These are phyloP conservation scores for Ettlia oleoabundans DNA, from an alignment of 139 green algal species.

Conservation along the genomic window DNA sequence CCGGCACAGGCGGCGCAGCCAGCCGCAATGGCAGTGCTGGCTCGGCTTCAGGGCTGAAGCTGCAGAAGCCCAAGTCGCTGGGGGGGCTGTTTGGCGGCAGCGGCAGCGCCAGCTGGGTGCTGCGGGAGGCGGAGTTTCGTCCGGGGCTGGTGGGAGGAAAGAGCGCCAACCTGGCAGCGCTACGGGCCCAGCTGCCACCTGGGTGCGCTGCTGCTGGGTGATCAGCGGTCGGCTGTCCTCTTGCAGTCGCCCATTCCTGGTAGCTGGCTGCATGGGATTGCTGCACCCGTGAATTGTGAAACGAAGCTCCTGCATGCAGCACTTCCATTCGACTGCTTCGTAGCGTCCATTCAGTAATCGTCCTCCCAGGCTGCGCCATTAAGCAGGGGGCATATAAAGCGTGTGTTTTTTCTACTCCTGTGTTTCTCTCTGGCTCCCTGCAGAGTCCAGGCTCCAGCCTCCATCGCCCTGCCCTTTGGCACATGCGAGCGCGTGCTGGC, in stretches of 20 bases:
- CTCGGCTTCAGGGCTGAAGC: conserved; percentile 19
- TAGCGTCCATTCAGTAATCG: no score
- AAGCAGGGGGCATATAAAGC: no score
- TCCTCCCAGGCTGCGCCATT: no score
- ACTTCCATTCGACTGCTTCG: no score
- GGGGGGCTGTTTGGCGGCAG: neutral
- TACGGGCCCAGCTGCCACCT: conserved; percentile 55
- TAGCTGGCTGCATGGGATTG: no score
- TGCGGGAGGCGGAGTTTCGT: conserved; percentile 64
- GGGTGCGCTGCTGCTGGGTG: conserved; percentile 1
- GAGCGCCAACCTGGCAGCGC: conserved; percentile 68
- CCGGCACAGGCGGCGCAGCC: no score
- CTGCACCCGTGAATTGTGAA: no score
- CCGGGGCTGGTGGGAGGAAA: conserved; percentile 81
- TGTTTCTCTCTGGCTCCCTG: no score
- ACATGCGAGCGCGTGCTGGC: conserved; percentile 81
- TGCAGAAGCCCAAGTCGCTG: conserved; percentile 37
- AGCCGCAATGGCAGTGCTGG: neutral
- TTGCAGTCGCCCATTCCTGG: no score
- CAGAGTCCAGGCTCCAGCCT: conserved; percentile 57
- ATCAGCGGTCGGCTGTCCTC: no score
- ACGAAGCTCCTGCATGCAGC: no score
- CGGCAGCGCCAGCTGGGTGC: conserved; percentile 40
- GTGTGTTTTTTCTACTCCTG: no score
- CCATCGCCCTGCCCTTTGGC: conserved; percentile 85